Conservation (phyloP, 2,329 filamentous ascomycete genomes). For the Phoma herbarum region DNA sequence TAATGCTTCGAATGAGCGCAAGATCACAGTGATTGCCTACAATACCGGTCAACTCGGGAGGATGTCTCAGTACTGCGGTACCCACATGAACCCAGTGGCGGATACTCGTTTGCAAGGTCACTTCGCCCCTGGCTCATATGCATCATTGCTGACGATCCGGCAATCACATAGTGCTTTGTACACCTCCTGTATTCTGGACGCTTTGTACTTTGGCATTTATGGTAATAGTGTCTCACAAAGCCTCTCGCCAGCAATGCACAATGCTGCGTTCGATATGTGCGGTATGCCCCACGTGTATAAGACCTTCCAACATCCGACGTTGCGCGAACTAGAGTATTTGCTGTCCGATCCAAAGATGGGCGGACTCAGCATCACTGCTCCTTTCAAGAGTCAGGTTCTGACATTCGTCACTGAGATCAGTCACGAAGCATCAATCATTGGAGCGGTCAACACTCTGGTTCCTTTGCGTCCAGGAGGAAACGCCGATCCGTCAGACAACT, state of each 20-base stretch:
- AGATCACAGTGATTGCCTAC: constrained; percentile 4
- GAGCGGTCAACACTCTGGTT: constrained; percentile 4
- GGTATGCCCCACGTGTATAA: constrained; percentile 4
- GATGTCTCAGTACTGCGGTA: not conserved
- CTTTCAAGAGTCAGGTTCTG: constrained; percentile 4
- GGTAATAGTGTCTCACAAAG: constrained; percentile 3
- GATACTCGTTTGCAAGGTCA: not conserved
- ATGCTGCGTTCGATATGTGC: constrained; percentile 2
- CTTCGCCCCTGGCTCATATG: not conserved
- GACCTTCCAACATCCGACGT: constrained; percentile 1
- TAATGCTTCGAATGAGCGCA: not conserved
- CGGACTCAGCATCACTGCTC: constrained; percentile 4
- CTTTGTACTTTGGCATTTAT: constrained; percentile 7
- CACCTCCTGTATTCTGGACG: constrained; percentile 1
- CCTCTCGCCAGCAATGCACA: constrained; percentile 9
- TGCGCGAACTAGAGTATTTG: not conserved
- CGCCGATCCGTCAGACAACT: not conserved
- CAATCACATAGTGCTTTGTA: constrained; percentile 3
- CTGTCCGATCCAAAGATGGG: not conserved
- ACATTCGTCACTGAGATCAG: constrained; percentile 1
- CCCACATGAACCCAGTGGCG: not conserved
- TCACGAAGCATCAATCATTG: constrained; percentile 2
- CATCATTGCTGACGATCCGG: not conserved
- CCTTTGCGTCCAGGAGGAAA: not conserved
- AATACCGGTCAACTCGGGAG: constrained; percentile 1